Evolutionary conservation across 345 rosid genomes (phyloP).

Genomic region (Mangifera indica): DNA sequence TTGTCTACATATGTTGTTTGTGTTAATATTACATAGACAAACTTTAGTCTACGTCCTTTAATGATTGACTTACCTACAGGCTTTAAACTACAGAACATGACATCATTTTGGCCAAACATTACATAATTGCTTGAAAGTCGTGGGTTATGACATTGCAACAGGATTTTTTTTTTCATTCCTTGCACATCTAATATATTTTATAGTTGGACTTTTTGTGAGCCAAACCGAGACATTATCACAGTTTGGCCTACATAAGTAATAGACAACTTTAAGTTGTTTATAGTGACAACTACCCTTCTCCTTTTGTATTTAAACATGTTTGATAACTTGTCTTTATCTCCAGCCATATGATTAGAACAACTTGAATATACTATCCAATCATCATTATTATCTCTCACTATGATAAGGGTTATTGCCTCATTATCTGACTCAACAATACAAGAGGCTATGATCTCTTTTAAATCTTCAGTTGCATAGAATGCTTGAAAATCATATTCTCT

Average conservation of each 20-base stretch:
- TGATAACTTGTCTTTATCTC: neutral
- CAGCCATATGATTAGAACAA: neutral
- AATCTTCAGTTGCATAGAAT: neutral
- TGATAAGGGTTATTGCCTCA: neutral
- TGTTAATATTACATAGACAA: slow-evolving; percentile 6
- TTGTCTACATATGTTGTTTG: no score
- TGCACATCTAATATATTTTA: neutral
- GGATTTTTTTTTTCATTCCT: no score
- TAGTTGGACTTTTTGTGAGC: neutral
- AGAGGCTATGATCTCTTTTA: neutral
- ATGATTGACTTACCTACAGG: neutral
- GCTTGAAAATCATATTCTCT: neutral
- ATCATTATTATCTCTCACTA: neutral
- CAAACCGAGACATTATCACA: neutral
- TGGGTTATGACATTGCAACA: neutral
- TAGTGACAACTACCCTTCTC: neutral
- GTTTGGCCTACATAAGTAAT: neutral
- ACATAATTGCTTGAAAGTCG: neutral
- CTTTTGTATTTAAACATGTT: neutral
- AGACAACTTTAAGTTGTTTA: neutral
- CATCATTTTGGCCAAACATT: neutral
- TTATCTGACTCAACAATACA: no score
- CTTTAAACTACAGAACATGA: no score
- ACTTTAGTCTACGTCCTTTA: neutral
- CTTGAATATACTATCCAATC: neutral